These are phyloP conservation scores for Laguncularia racemosa DNA, from an alignment of 345 rosid genomes.

Conservation along the genomic window DNA sequence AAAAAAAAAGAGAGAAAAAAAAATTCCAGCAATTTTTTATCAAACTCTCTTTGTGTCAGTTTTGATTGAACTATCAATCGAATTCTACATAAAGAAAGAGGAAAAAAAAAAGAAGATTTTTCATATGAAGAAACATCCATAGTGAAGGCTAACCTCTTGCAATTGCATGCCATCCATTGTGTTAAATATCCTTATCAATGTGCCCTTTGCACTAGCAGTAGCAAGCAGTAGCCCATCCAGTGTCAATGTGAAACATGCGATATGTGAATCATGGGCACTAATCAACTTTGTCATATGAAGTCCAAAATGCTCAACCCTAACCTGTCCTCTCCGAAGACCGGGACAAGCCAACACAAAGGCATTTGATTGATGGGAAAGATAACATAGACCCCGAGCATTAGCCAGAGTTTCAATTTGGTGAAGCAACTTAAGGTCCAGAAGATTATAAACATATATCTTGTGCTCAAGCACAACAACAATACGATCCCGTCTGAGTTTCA, in stretches of 20 bases:
- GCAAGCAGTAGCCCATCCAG: conserved; percentile 89
- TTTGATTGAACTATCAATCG: not conserved
- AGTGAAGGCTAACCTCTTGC: conserved; percentile 53
- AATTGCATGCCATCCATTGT: conserved; percentile 84
- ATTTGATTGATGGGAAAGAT: conserved; percentile 70
- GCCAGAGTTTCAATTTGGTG: conserved; percentile 83
- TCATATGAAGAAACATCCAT: not conserved
- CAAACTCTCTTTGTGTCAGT: too few species aligned
- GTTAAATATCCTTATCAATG: conserved; percentile 84
- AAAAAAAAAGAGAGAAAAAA: too few species aligned
- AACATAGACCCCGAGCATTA: conserved; percentile 80
- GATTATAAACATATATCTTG: conserved; percentile 72
- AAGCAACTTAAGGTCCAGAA: conserved; percentile 67
- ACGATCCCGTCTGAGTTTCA: conserved; percentile 62
- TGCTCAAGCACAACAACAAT: conserved; percentile 84
- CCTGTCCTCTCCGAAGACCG: conserved; percentile 74
- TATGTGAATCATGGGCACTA: conserved; percentile 70
- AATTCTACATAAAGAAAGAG: not conserved
- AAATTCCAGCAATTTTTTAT: too few species aligned
- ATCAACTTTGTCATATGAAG: conserved; percentile 62
- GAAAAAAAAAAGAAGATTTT: not conserved
- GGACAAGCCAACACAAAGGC: conserved; percentile 85
- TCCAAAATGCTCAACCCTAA: conserved; percentile 78
- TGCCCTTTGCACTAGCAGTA: conserved; percentile 86
- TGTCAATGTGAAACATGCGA: conserved; percentile 77